phyloP scores from a whole-genome alignment of 495 filamentous ascomycete species.

The Bryoglossum gracile region DNA sequence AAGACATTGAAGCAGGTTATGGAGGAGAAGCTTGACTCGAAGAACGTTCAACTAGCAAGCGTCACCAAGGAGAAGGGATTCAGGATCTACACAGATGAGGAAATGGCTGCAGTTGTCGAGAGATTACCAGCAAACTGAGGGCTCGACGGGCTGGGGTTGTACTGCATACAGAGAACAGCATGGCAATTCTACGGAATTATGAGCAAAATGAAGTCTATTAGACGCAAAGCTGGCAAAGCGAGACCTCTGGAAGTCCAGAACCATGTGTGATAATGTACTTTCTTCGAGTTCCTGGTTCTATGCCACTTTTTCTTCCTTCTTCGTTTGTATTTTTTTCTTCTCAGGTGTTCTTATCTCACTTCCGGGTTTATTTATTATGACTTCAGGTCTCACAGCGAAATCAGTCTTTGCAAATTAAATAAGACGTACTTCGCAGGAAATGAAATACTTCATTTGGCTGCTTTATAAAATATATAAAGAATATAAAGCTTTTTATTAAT shows the following conservation, averaged over 20 bases:
- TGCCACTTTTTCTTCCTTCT: too few relatives aligned
- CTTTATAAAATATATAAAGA: too few relatives aligned
- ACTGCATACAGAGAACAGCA: not conserved
- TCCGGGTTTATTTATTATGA: not conserved
- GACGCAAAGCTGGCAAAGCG: too few relatives aligned
- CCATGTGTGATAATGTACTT: too few relatives aligned
- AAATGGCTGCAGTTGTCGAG: slow-evolving; percentile 87
- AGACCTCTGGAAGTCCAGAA: too few relatives aligned
- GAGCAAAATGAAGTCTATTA: slow-evolving; percentile 9
- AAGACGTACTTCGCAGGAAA: too few relatives aligned
- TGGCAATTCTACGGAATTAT: slow-evolving; percentile 8
- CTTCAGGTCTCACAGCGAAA: too few relatives aligned
- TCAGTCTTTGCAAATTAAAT: too few relatives aligned
- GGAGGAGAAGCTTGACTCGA: slow-evolving; percentile 98
- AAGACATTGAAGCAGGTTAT: slow-evolving; percentile 99
- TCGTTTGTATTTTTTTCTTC: too few relatives aligned
- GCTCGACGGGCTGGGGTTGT: not conserved
- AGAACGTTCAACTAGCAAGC: slow-evolving; percentile 97
- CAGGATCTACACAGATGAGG: slow-evolving; percentile 93
- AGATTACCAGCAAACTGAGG: slow-evolving; percentile 51
- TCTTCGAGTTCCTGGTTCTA: too few relatives aligned
- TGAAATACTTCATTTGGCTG: too few relatives aligned
- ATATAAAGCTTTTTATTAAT: too few relatives aligned
- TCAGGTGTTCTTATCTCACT: not conserved
- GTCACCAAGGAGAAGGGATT: slow-evolving; percentile 97